A percentile compares a stretch with the other conserved stretches of the same genome.
phyloP scores from a whole-genome alignment of 208 protist genomes.

The Acanthamoeba sp. region DNA sequence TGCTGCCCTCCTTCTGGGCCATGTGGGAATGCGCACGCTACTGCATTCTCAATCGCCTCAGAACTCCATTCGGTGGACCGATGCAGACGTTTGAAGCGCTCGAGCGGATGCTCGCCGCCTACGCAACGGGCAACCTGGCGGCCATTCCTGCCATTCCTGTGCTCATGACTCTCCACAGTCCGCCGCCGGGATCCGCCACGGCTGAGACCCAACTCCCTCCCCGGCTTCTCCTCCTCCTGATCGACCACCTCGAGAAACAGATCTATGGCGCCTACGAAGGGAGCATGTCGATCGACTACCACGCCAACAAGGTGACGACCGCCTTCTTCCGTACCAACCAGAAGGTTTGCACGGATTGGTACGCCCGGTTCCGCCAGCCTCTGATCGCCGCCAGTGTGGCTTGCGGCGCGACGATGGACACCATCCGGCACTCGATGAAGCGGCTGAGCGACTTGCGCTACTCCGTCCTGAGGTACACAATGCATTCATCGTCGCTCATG shows the following conservation, averaged over 20 bases:
- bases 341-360: slow-evolving; percentile 82
- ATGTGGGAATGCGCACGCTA: slow-evolving; percentile 80
- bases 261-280: slow-evolving; percentile 78
- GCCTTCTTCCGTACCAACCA: slow-evolving; percentile 81
- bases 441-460: slow-evolving; percentile 36
- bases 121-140: not conserved
- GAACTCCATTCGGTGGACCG: slow-evolving; percentile 78
- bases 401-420: slow-evolving; percentile 68
- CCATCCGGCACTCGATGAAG: slow-evolving; percentile 75
- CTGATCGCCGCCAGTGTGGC: slow-evolving; percentile 73
- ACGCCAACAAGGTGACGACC: slow-evolving; percentile 22
- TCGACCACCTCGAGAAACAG: slow-evolving; percentile 80
- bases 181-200: not conserved
- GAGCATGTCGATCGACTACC: slow-evolving; percentile 39
- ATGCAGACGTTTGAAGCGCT: slow-evolving; percentile 81
- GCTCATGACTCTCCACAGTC: slow-evolving; percentile 5
- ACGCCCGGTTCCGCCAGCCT: slow-evolving; percentile 74
- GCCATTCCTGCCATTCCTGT: not conserved
- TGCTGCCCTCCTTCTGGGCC: slow-evolving; percentile 79
- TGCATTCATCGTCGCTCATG: not conserved
- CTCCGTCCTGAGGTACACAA: not conserved
- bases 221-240: slow-evolving; percentile 75
- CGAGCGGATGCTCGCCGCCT: slow-evolving; percentile 73
- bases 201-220: not conserved
- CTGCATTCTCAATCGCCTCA: slow-evolving; percentile 78